These are phyloP conservation scores for Torulaspora quercuum DNA, from an alignment of 805 yeast species.

Conservation along the genomic window DNA sequence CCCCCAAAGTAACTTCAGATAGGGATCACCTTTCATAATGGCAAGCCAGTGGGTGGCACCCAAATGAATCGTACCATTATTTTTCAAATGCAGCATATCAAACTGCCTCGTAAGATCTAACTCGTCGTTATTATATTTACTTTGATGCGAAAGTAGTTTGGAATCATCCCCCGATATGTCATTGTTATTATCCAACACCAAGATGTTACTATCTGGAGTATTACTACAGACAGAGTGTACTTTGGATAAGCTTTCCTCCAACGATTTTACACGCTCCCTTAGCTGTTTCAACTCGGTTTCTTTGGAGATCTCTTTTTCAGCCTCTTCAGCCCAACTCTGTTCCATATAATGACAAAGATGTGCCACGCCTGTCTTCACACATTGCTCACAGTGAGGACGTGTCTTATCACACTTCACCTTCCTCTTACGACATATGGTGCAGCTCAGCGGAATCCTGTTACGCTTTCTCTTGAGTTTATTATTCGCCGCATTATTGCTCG, in stretches of 20 bases:
- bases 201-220: constrained; percentile 22
- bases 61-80: constrained; percentile 43
- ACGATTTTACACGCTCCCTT: constrained; percentile 50
- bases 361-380: constrained; percentile 55
- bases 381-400: constrained; percentile 55
- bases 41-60: constrained; percentile 59
- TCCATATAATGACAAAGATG: constrained; percentile 56
- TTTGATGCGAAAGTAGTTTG: constrained; percentile 7
- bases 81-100: constrained; percentile 44
- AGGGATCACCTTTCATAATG: constrained; percentile 56
- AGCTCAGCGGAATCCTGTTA: constrained; percentile 47
- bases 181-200: constrained; percentile 11
- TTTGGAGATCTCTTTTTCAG: constrained; percentile 48
- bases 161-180: constrained; percentile 10
- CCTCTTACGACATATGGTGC: constrained; percentile 47
- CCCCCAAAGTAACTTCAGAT: constrained; percentile 52
- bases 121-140: constrained; percentile 35
- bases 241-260: constrained; percentile 47
- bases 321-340: constrained; percentile 55
- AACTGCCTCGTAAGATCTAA: constrained; percentile 42
- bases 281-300: constrained; percentile 49
- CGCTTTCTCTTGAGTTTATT: constrained; percentile 38
- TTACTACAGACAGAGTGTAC: constrained; percentile 26
- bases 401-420: constrained; percentile 50
- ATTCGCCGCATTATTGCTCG: constrained; percentile 3